Evolutionary conservation across 2,329 filamentous ascomycete genomes (phyloP).

Genomic region (Apiospora phragmitis): DNA sequence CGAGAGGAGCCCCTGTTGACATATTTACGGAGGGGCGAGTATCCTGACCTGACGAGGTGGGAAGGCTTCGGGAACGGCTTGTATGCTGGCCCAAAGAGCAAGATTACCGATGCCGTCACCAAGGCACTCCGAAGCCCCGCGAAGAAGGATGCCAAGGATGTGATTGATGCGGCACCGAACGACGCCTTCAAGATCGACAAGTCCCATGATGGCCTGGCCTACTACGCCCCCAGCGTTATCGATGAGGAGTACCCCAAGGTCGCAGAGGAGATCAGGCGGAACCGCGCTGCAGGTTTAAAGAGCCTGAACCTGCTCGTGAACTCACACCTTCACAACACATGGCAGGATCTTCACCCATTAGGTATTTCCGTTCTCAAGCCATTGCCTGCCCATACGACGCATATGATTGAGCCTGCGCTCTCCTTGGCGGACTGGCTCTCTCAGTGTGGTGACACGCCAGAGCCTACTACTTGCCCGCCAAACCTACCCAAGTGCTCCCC

Average conservation of each 20-base stretch:
- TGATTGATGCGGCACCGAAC: conserved; percentile 62
- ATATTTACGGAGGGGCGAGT: conserved; percentile 75
- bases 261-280: conserved; percentile 58
- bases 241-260: conserved; percentile 67
- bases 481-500: conserved; percentile 73
- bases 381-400: conserved; percentile 70
- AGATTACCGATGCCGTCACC: conserved; percentile 64
- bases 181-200: conserved; percentile 66
- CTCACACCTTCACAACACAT: conserved; percentile 80
- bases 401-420: conserved; percentile 68
- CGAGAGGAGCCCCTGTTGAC: conserved; percentile 71
- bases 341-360: conserved; percentile 74
- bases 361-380: conserved; percentile 85
- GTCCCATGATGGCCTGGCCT: conserved; percentile 68
- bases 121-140: conserved; percentile 57
- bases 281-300: conserved; percentile 60
- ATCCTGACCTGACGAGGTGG: conserved; percentile 72
- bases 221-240: conserved; percentile 69
- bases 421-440: conserved; percentile 75
- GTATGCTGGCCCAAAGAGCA: conserved; percentile 67
- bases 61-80: conserved; percentile 70
- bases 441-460: conserved; percentile 71
- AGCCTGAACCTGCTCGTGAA: conserved; percentile 76
- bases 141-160: conserved; percentile 56
- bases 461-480: conserved; percentile 80